Evolutionary conservation across 345 rosid species (phyloP).

Genomic region (Boechera divaricarpa): DNA sequence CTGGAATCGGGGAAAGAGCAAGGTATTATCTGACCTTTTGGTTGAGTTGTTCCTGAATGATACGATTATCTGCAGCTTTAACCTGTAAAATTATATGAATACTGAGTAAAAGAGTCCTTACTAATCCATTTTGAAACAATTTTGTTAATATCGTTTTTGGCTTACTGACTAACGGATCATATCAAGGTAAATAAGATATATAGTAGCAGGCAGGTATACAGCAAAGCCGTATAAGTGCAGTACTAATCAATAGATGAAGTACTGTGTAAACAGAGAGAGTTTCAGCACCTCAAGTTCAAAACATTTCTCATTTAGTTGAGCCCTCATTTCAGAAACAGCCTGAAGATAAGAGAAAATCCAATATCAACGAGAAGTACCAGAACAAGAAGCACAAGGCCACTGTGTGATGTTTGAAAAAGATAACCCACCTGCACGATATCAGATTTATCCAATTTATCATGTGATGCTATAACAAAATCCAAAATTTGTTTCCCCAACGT

Average conservation of each 20-base stretch:
- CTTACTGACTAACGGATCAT: not conserved
- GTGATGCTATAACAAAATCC: conserved; percentile 63
- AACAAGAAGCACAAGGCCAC: conserved; percentile 11
- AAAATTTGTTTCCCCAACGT: conserved; percentile 79
- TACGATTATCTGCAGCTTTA: conserved; percentile 88
- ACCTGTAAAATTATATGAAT: conserved; percentile 58
- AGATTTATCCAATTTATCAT: conserved; percentile 60
- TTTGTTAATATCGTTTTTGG: not conserved
- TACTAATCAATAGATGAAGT: conserved; percentile 1
- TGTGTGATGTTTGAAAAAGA: conserved; percentile 23
- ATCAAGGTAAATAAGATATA: not conserved
- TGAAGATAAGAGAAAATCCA: conserved; percentile 50
- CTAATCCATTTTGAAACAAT: not conserved
- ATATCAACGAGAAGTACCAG: not conserved
- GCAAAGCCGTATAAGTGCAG: conserved; percentile 22
- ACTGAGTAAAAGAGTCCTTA: not conserved
- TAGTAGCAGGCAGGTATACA: conserved; percentile 15
- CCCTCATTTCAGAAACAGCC: conserved; percentile 75
- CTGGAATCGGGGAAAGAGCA: not conserved
- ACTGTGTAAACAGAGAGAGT: conserved; percentile 35
- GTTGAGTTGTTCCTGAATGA: conserved; percentile 92
- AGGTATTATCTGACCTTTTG: conserved; percentile 64
- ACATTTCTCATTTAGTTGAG: conserved; percentile 88
- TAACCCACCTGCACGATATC: conserved; percentile 71
- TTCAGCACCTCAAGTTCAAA: conserved; percentile 91